Base-by-base conservation (phyloP, 768 basidiomycete species). In the Calocera cornea region DNA sequence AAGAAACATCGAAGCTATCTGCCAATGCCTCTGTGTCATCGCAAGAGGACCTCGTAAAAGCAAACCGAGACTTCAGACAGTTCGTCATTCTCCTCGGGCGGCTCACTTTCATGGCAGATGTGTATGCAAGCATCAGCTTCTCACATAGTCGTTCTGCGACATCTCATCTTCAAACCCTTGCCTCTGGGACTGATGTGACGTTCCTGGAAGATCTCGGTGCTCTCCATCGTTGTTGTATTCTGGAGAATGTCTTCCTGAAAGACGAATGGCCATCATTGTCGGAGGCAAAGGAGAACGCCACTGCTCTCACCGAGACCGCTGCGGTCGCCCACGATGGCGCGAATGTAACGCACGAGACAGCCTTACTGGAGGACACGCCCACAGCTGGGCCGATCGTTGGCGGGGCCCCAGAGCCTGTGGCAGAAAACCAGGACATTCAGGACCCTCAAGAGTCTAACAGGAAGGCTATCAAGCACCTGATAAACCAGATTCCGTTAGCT, bases 231-330 rank as follows among this genome's bases (percentile, higher is more conserved):
- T 84, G 87, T 0, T 87, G 85, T 69, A 83, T 92, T 5, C 92
- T 90, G 89, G 92, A 95, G 77, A 93, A 91, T 71, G 88, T 92
- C 41, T 77, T 86, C 19, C 81, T 97, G 64, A 89, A 88, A 71
- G 79, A 81, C 19, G 84, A 33, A 10, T 60, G 54, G 54, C 27
- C 54, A 10, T 75, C 54, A 22, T 60, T 78, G 17, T 83, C 81
- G 71, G 85, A 83, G 34, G 68, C 27, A 17, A 34, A 29, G 7
- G 60, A 31, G 60, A 34, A n/a, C 60, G n/a, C 12, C n/a, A n/a
- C n/a, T n/a, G n/a, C n/a, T n/a, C n/a, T n/a, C 11, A 34, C 60
- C 11, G 29, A 12, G 5, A 34, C 27, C 31, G 60, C 44, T 29
- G 60, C 8, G 5, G 11, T 12, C 29, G 60, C 14, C 31, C 3